phyloP scores from a whole-genome alignment of 192 early-diverging fungal genomes.

The Dimargaris xerosporica region DNA sequence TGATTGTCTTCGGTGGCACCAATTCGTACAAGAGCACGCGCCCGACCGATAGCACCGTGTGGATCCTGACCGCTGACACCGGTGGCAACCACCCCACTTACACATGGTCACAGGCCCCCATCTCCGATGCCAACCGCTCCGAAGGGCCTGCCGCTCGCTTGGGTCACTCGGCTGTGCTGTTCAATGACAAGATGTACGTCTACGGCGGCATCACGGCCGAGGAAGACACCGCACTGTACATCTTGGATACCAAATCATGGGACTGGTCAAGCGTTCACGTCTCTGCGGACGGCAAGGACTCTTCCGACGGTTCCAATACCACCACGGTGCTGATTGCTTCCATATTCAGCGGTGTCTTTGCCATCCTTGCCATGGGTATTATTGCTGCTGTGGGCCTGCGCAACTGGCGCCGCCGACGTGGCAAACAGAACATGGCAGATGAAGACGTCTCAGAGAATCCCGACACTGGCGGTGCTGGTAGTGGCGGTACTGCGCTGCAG shows the following conservation, averaged over 20 bases:
- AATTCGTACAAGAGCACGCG: slow-evolving; percentile 15
- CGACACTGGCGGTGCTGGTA: not conserved
- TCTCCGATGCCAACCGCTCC: slow-evolving; percentile 15
- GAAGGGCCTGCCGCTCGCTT: slow-evolving; percentile 34
- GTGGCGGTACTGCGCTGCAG: not conserved
- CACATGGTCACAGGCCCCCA: slow-evolving; percentile 28
- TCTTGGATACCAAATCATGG: slow-evolving; percentile 40
- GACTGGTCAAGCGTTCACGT: slow-evolving; percentile 38
- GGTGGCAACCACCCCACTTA: slow-evolving; percentile 8
- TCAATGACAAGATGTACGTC: slow-evolving; percentile 42
- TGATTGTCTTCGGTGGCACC: slow-evolving; percentile 52
- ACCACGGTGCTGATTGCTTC: slow-evolving; percentile 31
- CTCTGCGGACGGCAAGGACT: slow-evolving; percentile 14
- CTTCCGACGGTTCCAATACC: slow-evolving; percentile 15
- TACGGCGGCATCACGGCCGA: slow-evolving; percentile 47
- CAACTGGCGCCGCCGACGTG: slow-evolving; percentile 19
- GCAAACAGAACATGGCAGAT: not conserved
- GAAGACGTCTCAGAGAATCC: too few relatives aligned
- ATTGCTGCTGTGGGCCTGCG: slow-evolving; percentile 25
- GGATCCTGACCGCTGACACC: slow-evolving; percentile 25
- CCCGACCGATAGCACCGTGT: slow-evolving; percentile 32
- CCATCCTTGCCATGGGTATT: slow-evolving; percentile 26
- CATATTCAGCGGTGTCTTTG: slow-evolving; percentile 27
- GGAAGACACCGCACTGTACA: slow-evolving; percentile 46
- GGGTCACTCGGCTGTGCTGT: slow-evolving; percentile 48